Evolutionary conservation across 75 land plant genomes (phyloP).

Genomic region (Cupressus sempervirens): DNA sequence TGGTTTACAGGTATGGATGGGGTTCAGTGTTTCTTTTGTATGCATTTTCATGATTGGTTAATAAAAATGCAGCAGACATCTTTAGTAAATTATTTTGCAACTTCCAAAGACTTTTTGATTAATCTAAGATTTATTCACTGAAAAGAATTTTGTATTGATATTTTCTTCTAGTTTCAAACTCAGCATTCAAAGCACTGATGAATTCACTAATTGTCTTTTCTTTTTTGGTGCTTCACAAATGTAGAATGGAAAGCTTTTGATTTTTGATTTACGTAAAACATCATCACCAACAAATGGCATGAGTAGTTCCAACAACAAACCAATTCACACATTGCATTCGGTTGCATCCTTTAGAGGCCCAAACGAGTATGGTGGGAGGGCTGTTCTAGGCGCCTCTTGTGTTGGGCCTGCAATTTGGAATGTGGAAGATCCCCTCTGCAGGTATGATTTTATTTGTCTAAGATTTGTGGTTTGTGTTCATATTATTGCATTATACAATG

Average conservation of each 20-base stretch:
- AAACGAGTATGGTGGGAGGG: slow-evolving; percentile 16
- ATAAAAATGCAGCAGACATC: neutral
- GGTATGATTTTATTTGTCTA: slow-evolving; percentile 18
- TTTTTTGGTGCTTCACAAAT: slow-evolving; percentile 10
- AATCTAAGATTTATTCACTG: neutral
- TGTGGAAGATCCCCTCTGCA: slow-evolving; percentile 17
- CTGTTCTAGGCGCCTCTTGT: slow-evolving; percentile 64
- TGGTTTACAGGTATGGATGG: slow-evolving; percentile 66
- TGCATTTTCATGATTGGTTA: neutral
- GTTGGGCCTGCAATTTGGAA: slow-evolving; percentile 64
- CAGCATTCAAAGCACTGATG: neutral
- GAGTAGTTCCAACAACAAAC: slow-evolving; percentile 43
- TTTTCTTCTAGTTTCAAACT: neutral
- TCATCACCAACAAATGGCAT: slow-evolving; percentile 31
- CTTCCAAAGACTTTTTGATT: neutral
- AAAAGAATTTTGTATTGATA: neutral
- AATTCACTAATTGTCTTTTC: neutral
- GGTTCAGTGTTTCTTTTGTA: slow-evolving; percentile 1
- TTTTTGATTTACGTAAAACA: slow-evolving; percentile 85
- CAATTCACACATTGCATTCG: slow-evolving; percentile 68
- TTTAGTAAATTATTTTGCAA: neutral
- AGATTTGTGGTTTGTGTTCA: neutral
- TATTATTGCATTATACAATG: neutral
- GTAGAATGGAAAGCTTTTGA: slow-evolving; percentile 76
- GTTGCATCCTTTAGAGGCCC: slow-evolving; percentile 19